phyloP scores from a whole-genome alignment of 176 grass and related monocot species.

The Oropetium thomaeum region DNA sequence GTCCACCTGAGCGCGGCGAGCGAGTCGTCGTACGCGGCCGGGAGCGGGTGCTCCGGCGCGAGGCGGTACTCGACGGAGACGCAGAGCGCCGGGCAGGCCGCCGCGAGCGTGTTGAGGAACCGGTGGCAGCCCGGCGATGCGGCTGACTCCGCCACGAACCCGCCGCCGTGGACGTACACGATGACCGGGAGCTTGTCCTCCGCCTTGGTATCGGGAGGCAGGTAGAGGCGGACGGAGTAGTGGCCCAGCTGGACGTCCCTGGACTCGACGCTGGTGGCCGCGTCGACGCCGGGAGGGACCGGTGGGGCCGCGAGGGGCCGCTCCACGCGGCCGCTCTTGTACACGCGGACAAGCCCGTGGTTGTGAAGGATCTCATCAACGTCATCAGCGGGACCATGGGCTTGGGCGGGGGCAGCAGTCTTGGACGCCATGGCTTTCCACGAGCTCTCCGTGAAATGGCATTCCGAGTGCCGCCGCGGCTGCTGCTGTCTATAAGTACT shows the following conservation, averaged over 20 bases:
- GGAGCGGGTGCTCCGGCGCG: slow-evolving; percentile 13
- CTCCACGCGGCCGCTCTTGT: slow-evolving; percentile 34
- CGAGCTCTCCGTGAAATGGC: too few relatives aligned
- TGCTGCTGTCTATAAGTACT: neutral
- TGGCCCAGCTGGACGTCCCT: slow-evolving; percentile 1
- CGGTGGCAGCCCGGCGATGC: slow-evolving; percentile 13
- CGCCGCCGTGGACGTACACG: slow-evolving; percentile 36
- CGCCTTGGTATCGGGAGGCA: neutral
- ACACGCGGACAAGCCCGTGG: neutral
- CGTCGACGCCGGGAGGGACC: neutral
- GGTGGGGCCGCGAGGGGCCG: neutral
- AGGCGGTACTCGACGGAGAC: slow-evolving; percentile 27
- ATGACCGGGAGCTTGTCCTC: slow-evolving; percentile 1
- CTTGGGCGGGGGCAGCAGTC: neutral
- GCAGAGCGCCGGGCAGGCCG: slow-evolving; percentile 27
- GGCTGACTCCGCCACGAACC: slow-evolving; percentile 9
- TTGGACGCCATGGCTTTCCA: slow-evolving; percentile 7
- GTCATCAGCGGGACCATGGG: neutral
- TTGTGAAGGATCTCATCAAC: slow-evolving; percentile 16
- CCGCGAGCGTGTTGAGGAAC: slow-evolving; percentile 34
- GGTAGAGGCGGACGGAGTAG: slow-evolving; percentile 23
- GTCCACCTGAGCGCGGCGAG: slow-evolving; percentile 40
- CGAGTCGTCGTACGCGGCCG: slow-evolving; percentile 39
- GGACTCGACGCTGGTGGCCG: slow-evolving; percentile 10
- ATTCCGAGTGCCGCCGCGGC: neutral